Evolutionary conservation across 176 grass and related monocot species (phyloP).

Genomic region (Melocanna baccifera): DNA sequence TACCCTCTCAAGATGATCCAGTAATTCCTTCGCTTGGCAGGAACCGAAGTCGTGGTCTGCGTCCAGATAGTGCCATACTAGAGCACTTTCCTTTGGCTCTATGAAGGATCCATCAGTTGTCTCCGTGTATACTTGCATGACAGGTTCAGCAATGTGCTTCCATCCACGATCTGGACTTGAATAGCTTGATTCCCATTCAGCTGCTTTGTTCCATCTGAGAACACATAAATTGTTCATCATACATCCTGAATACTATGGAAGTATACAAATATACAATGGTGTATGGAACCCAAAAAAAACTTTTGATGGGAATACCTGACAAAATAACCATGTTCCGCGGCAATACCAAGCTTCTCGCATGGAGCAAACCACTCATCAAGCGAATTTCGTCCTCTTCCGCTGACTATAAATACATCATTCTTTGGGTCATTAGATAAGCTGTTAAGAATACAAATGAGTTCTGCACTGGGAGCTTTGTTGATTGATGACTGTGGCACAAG

Average conservation of each 20-base stretch:
- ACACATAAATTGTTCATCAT: slow-evolving; percentile 20
- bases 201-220: slow-evolving; percentile 65
- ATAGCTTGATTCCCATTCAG: slow-evolving; percentile 61
- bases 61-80: slow-evolving; percentile 94
- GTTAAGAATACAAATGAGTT: slow-evolving; percentile 63
- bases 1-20: slow-evolving; percentile 84
- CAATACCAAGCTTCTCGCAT: slow-evolving; percentile 75
- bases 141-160: slow-evolving; percentile 85
- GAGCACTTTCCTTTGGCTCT: slow-evolving; percentile 75
- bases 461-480: slow-evolving; percentile 55
- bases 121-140: slow-evolving; percentile 80
- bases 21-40: slow-evolving; percentile 86
- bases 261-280: neutral
- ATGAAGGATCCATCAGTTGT: slow-evolving; percentile 91
- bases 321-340: slow-evolving; percentile 91
- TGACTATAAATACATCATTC: slow-evolving; percentile 80
- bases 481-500: slow-evolving; percentile 76
- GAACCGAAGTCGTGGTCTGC: slow-evolving; percentile 84
- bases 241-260: neutral
- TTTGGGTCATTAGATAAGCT: slow-evolving; percentile 65
- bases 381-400: slow-evolving; percentile 47
- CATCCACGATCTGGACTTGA: slow-evolving; percentile 44
- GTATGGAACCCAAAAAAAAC: neutral
- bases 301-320: slow-evolving; percentile 48
- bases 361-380: slow-evolving; percentile 74